Evolutionary conservation across 352 stramenopile genomes (phyloP), one percentile per base, ranked within the genome.

Genomic region (Phytophthora litchii): DNA sequence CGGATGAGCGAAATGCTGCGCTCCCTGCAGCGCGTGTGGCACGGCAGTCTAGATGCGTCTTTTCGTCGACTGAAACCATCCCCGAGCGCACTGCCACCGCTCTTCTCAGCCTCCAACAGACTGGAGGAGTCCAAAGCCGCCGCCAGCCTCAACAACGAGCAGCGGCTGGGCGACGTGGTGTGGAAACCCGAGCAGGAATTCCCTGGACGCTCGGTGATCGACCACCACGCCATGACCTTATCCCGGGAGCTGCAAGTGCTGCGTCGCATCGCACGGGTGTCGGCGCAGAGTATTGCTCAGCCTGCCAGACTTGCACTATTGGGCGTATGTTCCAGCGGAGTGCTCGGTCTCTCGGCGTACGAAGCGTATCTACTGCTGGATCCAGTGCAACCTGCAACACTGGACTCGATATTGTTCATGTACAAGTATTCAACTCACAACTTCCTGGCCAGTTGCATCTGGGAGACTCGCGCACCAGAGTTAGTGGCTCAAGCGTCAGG

Each of bases 141-240:
- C 13, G 42, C 41, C 1, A 50, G 17, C 27, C 48, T 65, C 44
- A 54, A 20, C 20, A 69, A 74, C 34, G 65, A 71, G 35, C 60
- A 71, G 25, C 73, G 74, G 8, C 60, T 88, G 13, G 65, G 72
- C 32, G 78, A 88, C 42, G 72, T 73, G 20, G 68, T 88, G 54
- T 88, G 78, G 78, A 81, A 82, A 44, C 70, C 70, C 45, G 66
- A 77, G 51, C 68, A 88, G 42, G 78, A 88, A 54, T 88, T 88
- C 51, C 75, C 73, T 2, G 75, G 75, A 8, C 54, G 64, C 51
- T 66, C 67, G 17, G 78, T 71, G 34, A 70, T 84, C 54, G 48
- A 78, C 45, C 66, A 54, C 31, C 46, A 70, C 25, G 68, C 63
- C 23, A 59, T 78, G 60, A 72, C 51, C 13, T 43, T 83, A 17